phyloP scores from a whole-genome alignment of 2,329 filamentous ascomycete genomes.

The Paracorniculantispora psalliotae region DNA sequence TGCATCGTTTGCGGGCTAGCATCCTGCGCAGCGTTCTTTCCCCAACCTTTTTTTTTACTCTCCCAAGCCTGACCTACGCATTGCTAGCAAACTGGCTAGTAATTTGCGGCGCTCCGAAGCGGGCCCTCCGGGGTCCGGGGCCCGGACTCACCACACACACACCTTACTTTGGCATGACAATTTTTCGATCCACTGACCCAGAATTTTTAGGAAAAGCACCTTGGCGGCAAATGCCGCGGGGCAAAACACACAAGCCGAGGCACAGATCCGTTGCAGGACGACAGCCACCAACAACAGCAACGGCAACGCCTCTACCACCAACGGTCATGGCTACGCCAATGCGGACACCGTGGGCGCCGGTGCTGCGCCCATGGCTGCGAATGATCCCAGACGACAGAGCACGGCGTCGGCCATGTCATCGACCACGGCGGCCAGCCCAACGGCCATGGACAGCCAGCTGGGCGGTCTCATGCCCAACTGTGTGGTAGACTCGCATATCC shows the following conservation, averaged over 20 bases:
- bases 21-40: neutral
- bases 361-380: slow-evolving; percentile 21
- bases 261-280: slow-evolving; percentile 37
- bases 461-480: slow-evolving; percentile 23
- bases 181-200: slow-evolving; percentile 21
- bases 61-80: neutral
- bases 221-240: slow-evolving; percentile 34
- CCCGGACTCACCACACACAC: neutral
- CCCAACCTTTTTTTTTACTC: slow-evolving; percentile 6
- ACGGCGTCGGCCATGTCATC: slow-evolving; percentile 21
- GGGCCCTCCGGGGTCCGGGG: neutral
- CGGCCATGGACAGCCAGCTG: slow-evolving; percentile 26
- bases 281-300: slow-evolving; percentile 24
- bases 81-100: slow-evolving; percentile 4
- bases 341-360: neutral
- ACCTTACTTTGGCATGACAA: neutral
- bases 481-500: slow-evolving; percentile 38
- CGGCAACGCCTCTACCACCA: slow-evolving; percentile 18
- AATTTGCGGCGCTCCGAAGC: slow-evolving; percentile 7
- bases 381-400: slow-evolving; percentile 35
- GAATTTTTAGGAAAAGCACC: slow-evolving; percentile 37
- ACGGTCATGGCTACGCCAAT: slow-evolving; percentile 2
- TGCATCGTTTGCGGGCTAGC: neutral
- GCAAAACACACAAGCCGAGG: slow-evolving; percentile 38
- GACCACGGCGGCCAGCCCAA: neutral